Conservation (phyloP, 2,329 filamentous ascomycete genomes). For the Microcyclosporella mali region DNA sequence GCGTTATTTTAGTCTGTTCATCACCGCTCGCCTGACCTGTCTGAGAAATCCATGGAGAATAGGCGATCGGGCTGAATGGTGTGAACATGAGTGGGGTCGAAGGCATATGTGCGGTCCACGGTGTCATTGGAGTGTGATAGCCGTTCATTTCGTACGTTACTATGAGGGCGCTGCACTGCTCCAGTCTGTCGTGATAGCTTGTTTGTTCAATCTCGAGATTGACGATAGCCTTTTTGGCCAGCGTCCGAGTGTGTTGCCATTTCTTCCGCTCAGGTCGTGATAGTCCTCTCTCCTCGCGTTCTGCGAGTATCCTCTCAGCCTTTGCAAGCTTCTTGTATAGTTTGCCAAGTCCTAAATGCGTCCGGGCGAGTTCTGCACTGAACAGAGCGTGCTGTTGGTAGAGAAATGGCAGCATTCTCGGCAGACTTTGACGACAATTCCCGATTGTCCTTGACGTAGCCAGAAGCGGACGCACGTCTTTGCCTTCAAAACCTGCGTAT, state of each 20-base stretch:
- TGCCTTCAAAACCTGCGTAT: constrained; percentile 23
- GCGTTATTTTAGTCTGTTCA: constrained; percentile 4
- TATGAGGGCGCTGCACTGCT: constrained; percentile 25
- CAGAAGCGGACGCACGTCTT: not conserved
- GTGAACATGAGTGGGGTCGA: constrained; percentile 19
- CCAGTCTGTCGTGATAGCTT: constrained; percentile 21
- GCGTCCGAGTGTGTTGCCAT: constrained; percentile 22
- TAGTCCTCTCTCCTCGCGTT: constrained; percentile 18
- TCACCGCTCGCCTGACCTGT: constrained; percentile 2
- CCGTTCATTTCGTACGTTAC: constrained; percentile 17
- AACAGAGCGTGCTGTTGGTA: constrained; percentile 24
- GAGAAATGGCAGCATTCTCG: constrained; percentile 21
- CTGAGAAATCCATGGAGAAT: constrained; percentile 12
- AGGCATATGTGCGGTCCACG: constrained; percentile 18
- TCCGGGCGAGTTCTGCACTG: constrained; percentile 23
- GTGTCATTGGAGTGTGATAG: constrained; percentile 13
- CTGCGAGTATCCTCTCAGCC: constrained; percentile 18
- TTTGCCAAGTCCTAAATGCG: constrained; percentile 24
- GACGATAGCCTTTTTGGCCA: constrained; percentile 18
- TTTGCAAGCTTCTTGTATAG: constrained; percentile 25
- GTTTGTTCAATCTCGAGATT: constrained; percentile 21
- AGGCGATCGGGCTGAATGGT: constrained; percentile 17
- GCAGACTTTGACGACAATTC: constrained; percentile 12
- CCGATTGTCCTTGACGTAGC: constrained; percentile 6
- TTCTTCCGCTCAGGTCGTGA: constrained; percentile 26